Conservation (phyloP, 176 grass and related monocot species). For the Canna indica region DNA sequence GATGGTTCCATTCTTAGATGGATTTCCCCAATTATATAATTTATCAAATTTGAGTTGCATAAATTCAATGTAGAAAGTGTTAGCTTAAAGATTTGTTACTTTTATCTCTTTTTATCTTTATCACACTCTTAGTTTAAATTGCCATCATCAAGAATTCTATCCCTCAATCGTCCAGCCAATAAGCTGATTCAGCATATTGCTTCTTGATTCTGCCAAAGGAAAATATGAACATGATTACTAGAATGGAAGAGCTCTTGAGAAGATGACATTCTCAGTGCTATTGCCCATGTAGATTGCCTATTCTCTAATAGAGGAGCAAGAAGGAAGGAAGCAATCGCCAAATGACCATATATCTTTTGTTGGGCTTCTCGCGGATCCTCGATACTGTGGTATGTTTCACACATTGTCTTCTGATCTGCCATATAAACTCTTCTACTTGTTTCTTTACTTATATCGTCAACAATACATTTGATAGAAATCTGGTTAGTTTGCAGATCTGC, state of each 20-base stretch:
- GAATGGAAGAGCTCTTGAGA: constrained; percentile 19
- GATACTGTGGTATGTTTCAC: constrained; percentile 60
- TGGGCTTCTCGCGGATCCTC: constrained; percentile 79
- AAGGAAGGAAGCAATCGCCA: constrained; percentile 52
- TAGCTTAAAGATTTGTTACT: background rate
- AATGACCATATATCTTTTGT: constrained; percentile 94
- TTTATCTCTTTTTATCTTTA: background rate
- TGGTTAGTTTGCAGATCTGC: background rate
- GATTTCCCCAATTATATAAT: background rate
- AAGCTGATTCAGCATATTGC: constrained; percentile 1
- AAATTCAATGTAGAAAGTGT: background rate
- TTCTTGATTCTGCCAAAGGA: constrained; percentile 11
- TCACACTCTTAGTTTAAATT: background rate
- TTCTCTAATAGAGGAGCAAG: constrained; percentile 78
- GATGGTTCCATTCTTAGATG: background rate
- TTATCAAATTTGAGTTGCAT: background rate
- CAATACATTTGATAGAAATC: background rate
- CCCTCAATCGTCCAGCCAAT: background rate
- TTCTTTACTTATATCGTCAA: background rate
- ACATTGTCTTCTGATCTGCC: constrained; percentile 14
- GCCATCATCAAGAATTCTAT: background rate
- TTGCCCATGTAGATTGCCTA: constrained; percentile 70
- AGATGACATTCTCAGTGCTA: constrained; percentile 17
- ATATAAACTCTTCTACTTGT: background rate
- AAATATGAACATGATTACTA: constrained; percentile 10